Percentiles rank a stretch among this genome's conserved stretches.
Evolutionary conservation across 768 basidiomycete genomes (phyloP).

Genomic region (Leucosporidium yakuticum): DNA sequence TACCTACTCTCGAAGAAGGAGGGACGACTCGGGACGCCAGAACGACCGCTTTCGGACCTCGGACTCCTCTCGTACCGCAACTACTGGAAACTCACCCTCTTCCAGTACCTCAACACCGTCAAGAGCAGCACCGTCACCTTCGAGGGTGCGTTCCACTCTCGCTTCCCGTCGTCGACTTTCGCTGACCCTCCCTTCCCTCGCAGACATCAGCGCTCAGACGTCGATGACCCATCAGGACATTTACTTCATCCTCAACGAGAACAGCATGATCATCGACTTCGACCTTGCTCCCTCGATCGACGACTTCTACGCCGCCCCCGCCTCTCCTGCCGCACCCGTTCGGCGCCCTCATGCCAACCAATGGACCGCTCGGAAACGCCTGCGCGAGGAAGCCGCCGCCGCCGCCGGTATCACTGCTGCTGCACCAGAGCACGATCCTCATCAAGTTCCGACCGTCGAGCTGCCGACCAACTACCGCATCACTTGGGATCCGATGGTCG

Average conservation of each 20-base stretch:
- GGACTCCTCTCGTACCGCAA: slow-evolving; percentile 90
- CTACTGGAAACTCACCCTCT: slow-evolving; percentile 86
- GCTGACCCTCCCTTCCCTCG: background rate
- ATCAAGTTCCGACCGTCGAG: slow-evolving; percentile 6
- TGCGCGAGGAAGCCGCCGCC: slow-evolving; percentile 38
- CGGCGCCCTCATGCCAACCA: slow-evolving; percentile 12
- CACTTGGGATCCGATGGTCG: slow-evolving; percentile 61
- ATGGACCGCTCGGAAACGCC: slow-evolving; percentile 16
- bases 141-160: slow-evolving; percentile 64
- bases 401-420: slow-evolving; percentile 50
- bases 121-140: slow-evolving; percentile 49
- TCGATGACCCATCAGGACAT: slow-evolving; percentile 89
- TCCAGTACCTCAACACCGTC: slow-evolving; percentile 64
- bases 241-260: slow-evolving; percentile 62
- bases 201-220: slow-evolving; percentile 74
- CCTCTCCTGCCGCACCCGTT: background rate
- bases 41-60: slow-evolving; percentile 87
- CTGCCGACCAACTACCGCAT: slow-evolving; percentile 59
- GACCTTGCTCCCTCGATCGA: background rate
- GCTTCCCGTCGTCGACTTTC: background rate
- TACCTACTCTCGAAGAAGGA: slow-evolving; percentile 96
- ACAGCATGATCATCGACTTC: slow-evolving; percentile 60
- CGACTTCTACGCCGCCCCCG: background rate
- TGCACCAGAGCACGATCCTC: slow-evolving; percentile 3
- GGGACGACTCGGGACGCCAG: slow-evolving; percentile 79